Conservation (phyloP, 1,139 yeast genomes). For the Protomyces inundatus region DNA sequence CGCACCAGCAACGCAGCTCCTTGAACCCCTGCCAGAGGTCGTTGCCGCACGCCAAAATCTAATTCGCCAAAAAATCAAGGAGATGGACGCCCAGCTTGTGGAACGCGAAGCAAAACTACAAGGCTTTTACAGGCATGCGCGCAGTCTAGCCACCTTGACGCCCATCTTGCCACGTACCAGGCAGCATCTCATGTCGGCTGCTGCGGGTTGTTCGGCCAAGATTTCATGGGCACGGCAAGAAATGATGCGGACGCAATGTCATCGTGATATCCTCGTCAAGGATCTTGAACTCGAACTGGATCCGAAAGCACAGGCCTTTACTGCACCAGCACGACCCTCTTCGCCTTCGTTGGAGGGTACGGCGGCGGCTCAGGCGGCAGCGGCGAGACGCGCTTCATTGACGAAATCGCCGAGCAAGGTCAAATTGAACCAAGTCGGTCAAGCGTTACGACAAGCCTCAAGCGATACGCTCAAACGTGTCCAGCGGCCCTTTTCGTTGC, state of each 20-base stretch:
- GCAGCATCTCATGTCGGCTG: slow-evolving; percentile 46
- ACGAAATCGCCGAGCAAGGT: slow-evolving; percentile 6
- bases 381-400: not conserved
- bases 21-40: slow-evolving; percentile 24
- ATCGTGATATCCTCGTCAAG: slow-evolving; percentile 42
- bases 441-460: slow-evolving; percentile 10
- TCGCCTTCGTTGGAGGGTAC: not conserved
- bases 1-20: not conserved
- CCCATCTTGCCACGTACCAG: slow-evolving; percentile 52
- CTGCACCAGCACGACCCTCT: slow-evolving; percentile 1
- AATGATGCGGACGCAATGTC: slow-evolving; percentile 44
- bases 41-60: slow-evolving; percentile 27
- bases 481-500: not conserved
- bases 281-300: slow-evolving; percentile 37
- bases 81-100: slow-evolving; percentile 39
- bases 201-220: slow-evolving; percentile 47
- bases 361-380: not conserved
- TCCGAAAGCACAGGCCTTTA: slow-evolving; percentile 18
- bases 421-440: slow-evolving; percentile 9
- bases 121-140: slow-evolving; percentile 36
- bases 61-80: slow-evolving; percentile 33
- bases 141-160: slow-evolving; percentile 45
- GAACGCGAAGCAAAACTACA: slow-evolving; percentile 39
- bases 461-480: slow-evolving; percentile 12
- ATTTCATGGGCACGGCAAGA: slow-evolving; percentile 56